Evolutionary conservation across 331 rosid genomes (phyloP).

Genomic region (Malus hybrid): DNA sequence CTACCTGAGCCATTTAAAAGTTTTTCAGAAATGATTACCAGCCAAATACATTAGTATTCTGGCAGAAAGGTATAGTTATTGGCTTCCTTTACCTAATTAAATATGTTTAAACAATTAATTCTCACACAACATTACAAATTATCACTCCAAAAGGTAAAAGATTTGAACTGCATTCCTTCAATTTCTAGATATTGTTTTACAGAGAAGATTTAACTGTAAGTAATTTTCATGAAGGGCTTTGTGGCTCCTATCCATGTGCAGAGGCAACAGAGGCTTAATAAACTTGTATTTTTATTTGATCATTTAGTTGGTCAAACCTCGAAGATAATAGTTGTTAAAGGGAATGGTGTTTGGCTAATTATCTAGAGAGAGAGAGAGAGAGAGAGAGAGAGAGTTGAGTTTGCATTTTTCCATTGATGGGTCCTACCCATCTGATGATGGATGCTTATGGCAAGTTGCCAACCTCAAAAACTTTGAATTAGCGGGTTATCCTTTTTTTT

Average conservation of each 20-base stretch:
- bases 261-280: constrained; percentile 7
- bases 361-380: neutral
- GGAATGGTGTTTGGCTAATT: constrained; percentile 5
- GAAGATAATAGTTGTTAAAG: constrained; percentile 6
- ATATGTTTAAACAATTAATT: neutral
- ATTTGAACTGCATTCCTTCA: neutral
- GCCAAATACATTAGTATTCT: neutral
- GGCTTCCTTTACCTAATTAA: neutral
- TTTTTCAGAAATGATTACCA: neutral
- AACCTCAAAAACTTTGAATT: constrained; percentile 19
- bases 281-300: neutral
- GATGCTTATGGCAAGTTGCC: constrained; percentile 18
- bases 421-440: constrained; percentile 22
- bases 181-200: constrained; percentile 5
- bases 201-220: constrained; percentile 9
- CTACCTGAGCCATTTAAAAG: neutral
- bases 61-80: neutral
- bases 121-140: neutral
- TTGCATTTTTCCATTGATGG: constrained; percentile 3
- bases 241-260: constrained; percentile 22
- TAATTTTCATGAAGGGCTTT: neutral
- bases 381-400: constrained; percentile 1
- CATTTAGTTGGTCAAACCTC: constrained; percentile 21
- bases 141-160: neutral
- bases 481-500: neutral